Base-by-base conservation (phyloP, 2,329 filamentous ascomycete genomes). In the Alternaria arborescens region DNA sequence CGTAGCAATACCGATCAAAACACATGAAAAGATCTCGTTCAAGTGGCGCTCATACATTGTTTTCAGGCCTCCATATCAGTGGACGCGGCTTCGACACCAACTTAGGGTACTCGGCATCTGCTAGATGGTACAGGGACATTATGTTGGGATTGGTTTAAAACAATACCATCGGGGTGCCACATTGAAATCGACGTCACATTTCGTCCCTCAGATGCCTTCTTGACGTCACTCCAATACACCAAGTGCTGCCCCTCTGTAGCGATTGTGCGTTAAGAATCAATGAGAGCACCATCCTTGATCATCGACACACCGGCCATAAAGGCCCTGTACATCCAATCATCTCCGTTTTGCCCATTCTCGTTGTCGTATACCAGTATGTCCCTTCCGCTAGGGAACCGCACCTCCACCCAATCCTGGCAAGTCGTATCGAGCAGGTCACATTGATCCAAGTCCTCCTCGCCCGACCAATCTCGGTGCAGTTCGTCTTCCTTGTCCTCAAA, bases 361-460 rank as follows among this genome's bases (percentile, higher is more conserved):
- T 57, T 57, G 12, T 55, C 30, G 4, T 26, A 58, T 3, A 42
- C 30, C 10, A 38, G n/a, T 14, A n/a, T 16, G 7, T 42, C 7
- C 4, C 3, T 4, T 6, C 12, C 6, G 3, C 8, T 11, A 8
- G 36, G 16, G 41, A 51, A 58, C 8, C 8, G 38, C 3, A 63
- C 51, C 11, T 52, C 5, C 4, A 58, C 34, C 61, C 61, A 63
- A n/a, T 12, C 53, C 5, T 26, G 46, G 20, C 42, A 54, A 16
- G 58, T 8, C 12, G 20, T n/a, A 11, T 50, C 32, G 22, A 24
- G 18, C 16, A 22, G 20, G 12, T 36, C 12, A 48, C 30, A 36
- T 28, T 24, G 18, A 16, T 24, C 10, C 28, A 12, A n/a, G 11
- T 4, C 14, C 11, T 18, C 28, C 18, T 8, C 18, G 10, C 24